phyloP scores from a whole-genome alignment of 2,329 filamentous ascomycete genomes.

The Eutypella sp. region DNA sequence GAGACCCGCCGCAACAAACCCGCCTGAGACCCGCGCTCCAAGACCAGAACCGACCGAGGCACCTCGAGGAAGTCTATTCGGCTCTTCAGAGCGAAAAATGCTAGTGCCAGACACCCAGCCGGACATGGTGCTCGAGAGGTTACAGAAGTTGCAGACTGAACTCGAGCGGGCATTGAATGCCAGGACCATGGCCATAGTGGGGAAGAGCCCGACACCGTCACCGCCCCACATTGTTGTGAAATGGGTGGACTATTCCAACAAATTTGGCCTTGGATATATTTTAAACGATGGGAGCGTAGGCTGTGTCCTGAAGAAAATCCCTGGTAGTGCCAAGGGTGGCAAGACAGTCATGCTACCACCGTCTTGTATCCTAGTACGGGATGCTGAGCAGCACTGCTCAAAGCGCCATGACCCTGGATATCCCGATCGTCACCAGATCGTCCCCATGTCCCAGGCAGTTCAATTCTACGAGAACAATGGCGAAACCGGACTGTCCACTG shows the following conservation, averaged over 20 bases:
- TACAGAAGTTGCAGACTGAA: conserved; percentile 54
- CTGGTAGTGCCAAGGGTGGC: conserved; percentile 42
- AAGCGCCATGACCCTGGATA: conserved; percentile 54
- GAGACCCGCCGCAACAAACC: conserved; percentile 3
- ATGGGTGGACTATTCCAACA: conserved; percentile 87
- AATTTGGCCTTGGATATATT: conserved; percentile 80
- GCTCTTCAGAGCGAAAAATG: conserved; percentile 46
- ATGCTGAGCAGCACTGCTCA: conserved; percentile 66
- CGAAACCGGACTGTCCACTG: conserved; percentile 56
- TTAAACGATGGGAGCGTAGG: conserved; percentile 77
- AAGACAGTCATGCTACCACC: conserved; percentile 56
- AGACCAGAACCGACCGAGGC: conserved; percentile 19
- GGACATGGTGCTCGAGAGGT: conserved; percentile 51
- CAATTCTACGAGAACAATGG: conserved; percentile 72
- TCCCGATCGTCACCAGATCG: conserved; percentile 52
- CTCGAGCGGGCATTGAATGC: conserved; percentile 59
- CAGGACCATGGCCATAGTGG: conserved; percentile 56
- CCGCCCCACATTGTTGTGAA: conserved; percentile 65
- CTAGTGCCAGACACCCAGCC: conserved; percentile 50
- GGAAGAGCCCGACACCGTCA: conserved; percentile 48
- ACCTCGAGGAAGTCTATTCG: conserved; percentile 48
- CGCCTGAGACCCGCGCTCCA: conserved; percentile 8
- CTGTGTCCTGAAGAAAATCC: conserved; percentile 58
- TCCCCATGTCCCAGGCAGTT: conserved; percentile 60
- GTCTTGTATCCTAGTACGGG: conserved; percentile 65